Evolutionary conservation across 73 alveolate species (phyloP), one percentile per base, ranked within the genome.

Genomic region (Paramecium octaurelia): DNA sequence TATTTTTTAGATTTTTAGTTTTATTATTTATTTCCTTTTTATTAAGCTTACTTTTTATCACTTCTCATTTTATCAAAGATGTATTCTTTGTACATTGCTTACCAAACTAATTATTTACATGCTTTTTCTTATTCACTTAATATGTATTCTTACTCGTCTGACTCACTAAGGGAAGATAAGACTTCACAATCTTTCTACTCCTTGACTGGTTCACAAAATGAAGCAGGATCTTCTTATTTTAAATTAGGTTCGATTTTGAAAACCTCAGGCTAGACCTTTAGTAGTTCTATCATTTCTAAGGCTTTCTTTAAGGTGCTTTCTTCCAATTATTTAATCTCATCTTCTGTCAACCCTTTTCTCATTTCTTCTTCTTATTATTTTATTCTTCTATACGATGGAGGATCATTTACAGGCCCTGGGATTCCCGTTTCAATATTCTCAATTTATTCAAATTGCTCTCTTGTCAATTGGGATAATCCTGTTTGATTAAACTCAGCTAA

Each of bases 401-500:
- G 99, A 77, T 97, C 98, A 94, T 93, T 93, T 16, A 96, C 98
- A 3, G 93, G 97, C 14, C 94, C 94, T 35, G 96, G 96, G 27
- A 95, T 97, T 27, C 95, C 95, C 88, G 92, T 93, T 92, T 96
- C 96, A 24, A 95, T 85, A 83, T 96, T 93, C 54, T 93, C 68
- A 46, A 92, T 95, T 77, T 87, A 40, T 90, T 97, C 97, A 92
- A 98, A 98, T 93, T 98, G 97, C 86, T 97, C 99, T 92, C 96
- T 92, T n/a, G 99, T 97, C 92, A 98, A 94, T 42, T 94, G 58
- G 1, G 99, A 99, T 11, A 96, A 95, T 54, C 95, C 92, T 4
- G 99, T 98, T 42, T 94, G 86, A 75, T 98, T 97, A 92, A 98
- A 98, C 91, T 98, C 99, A 59, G 97, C 99, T 40, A 98, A 75